Base-by-base conservation (phyloP, 768 basidiomycete genomes). In the Kwoniella dendrophila region DNA sequence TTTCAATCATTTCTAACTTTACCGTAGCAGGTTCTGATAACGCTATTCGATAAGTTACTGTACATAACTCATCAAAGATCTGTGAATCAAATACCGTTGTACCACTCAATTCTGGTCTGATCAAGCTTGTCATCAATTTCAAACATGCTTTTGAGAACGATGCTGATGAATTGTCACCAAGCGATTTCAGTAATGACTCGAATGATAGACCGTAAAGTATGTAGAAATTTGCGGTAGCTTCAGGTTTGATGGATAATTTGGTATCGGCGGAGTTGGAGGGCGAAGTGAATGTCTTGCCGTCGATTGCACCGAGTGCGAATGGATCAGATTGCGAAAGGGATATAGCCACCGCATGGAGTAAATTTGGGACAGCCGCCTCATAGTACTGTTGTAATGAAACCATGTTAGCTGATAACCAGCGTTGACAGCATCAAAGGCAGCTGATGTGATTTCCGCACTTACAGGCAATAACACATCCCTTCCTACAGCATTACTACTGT, bases 171-270 rank as follows among this genome's bases (percentile, higher is more conserved):
- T 62, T 26, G 48, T 78, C 74, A 8, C 77, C 78, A 26, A 75
- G 62, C 16, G 75, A 64, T 32, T 73, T 76, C 47, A 77, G 69
- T 6, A 97, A 81, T 0, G 90, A 87, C 75, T 98, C 95, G 68
- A 89, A 99, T 0, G 95, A 87, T n/a, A 98, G 84, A 11, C 95
- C 94, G 74, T 95, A 97, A 4, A 96, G 75, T 11, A 90, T 84
- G 80, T 88, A 92, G 81, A 97, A 99, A 79, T 90, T 86, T 11
- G 86, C 64, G 6, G 55, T 55, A 8, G 75, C 74, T 33, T 73
- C 67, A 18, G 64, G 61, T 20, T 61, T 55, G 48, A 62, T 52
- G 3, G 58, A 12, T 1, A 66, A 64, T 10, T 14, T 24, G 8
- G 27, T 22, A 3, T 60, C 33, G 12, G 59, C 11, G 1, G 70